Base-by-base conservation (phyloP, 2,329 filamentous ascomycete genomes). In the Cercospora berteroae region DNA sequence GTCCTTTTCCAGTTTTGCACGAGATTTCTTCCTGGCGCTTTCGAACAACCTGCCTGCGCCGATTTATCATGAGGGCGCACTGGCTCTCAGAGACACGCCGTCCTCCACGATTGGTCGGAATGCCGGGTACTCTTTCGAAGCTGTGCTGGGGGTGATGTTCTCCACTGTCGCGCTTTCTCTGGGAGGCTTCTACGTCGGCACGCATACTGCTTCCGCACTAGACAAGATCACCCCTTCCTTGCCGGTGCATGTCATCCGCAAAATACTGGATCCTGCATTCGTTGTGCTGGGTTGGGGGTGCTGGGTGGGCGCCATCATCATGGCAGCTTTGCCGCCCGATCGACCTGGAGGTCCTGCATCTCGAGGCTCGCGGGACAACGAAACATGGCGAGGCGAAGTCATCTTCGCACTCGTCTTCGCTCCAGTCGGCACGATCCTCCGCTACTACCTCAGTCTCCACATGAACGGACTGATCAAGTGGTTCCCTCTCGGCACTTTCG, bases 401-500 rank as follows among this genome's bases (percentile, higher is more conserved):
- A 81, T 92, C 0, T 94, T 97, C 73, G 86, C 93, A 0, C 82
- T 95, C 27, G 88, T 93, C 2, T 95, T 97, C 74, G 91, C 93
- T 0, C 94, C 94, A 0, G 72, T 92, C 0, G 94, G 94, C 0
- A 94, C 90, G 72, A 79, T 97, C 0, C 76, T 85, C 0, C 87
- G 94, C 3, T 96, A 91, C 80, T 94, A 93, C 76, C 79, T 86
- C 1, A 90, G 90, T 0, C 76, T 91, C 6, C 78, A 82, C 25
- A 84, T 97, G n/a, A 97, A 97, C 74, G 81, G 85, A 0, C 83
- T 87, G 20, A 72, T 88, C 0, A 78, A 87, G 0, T 81, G 84
- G 0, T 97, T 97, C 72, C 94, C 94, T 0, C 78, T 97, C 0
- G 94, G 94, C 2, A 98, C 94, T 0, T 97, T 97, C 74, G 80